These are phyloP conservation scores for Didymella segeticola DNA, from an alignment of 2,329 filamentous ascomycete species.

Conservation along the genomic window DNA sequence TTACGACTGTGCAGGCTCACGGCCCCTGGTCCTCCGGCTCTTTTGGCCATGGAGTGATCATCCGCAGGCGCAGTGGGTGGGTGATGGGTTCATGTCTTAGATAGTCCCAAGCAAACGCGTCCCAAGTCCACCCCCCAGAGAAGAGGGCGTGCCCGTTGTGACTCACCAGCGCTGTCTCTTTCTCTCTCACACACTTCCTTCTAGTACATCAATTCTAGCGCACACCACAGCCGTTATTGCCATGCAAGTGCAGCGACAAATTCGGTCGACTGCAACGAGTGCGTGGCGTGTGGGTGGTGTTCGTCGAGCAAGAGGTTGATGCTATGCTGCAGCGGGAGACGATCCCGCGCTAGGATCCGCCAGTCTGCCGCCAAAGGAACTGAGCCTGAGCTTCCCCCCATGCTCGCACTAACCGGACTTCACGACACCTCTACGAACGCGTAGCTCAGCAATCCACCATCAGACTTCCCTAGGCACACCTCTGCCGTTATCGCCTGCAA, in stretches of 20 bases:
- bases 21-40: conserved; percentile 12
- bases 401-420: conserved; percentile 10
- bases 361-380: conserved; percentile 1
- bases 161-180: conserved; percentile 30
- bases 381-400: conserved; percentile 8
- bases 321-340: conserved; percentile 26
- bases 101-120: conserved; percentile 13
- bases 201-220: background rate
- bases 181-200: no score
- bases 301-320: conserved; percentile 6
- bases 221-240: background rate
- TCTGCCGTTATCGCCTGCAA: conserved; percentile 4
- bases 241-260: conserved; percentile 18
- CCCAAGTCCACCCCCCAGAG: conserved; percentile 7
- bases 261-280: background rate
- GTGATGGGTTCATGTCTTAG: conserved; percentile 19
- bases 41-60: conserved; percentile 18
- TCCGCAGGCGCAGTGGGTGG: conserved; percentile 20
- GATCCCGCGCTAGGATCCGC: conserved; percentile 24
- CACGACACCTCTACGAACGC: conserved; percentile 15
- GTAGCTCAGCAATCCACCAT: conserved; percentile 1
- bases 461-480: conserved; percentile 1
- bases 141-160: conserved; percentile 32
- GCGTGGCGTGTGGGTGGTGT: conserved; percentile 12
- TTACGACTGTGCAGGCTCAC: conserved; percentile 16